Conservation (phyloP, 495 filamentous ascomycete genomes). For the Neurospora intermedia region DNA sequence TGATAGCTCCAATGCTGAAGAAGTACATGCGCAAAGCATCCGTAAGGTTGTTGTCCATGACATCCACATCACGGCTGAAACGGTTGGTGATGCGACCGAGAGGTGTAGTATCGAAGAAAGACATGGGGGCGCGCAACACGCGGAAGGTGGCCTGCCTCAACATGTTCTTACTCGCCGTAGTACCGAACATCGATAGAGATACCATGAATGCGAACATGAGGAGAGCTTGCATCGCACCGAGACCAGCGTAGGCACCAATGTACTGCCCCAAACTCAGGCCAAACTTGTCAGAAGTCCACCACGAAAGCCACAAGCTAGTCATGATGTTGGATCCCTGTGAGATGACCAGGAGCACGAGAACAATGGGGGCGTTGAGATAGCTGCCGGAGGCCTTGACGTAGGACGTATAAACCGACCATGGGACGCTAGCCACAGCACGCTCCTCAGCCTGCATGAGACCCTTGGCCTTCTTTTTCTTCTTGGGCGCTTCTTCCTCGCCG, state of each 20-base stretch:
- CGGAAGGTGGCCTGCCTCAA: constrained; percentile 69
- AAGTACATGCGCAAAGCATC: constrained; percentile 93
- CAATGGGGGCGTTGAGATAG: constrained; percentile 53
- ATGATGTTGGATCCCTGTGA: constrained; percentile 76
- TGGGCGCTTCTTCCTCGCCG: constrained; percentile 38
- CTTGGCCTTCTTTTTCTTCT: constrained; percentile 49
- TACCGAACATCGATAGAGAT: constrained; percentile 64
- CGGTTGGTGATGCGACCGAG: constrained; percentile 94
- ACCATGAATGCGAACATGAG: constrained; percentile 63
- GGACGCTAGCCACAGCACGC: constrained; percentile 65
- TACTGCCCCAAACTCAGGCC: constrained; percentile 56
- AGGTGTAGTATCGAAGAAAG: constrained; percentile 95
- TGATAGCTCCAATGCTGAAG: constrained; percentile 67
- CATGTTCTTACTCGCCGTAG: constrained; percentile 70
- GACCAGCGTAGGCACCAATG: constrained; percentile 75
- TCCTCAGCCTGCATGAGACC: constrained; percentile 90
- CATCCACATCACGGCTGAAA: constrained; percentile 89
- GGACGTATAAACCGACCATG: constrained; percentile 70
- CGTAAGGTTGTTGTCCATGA: constrained; percentile 87
- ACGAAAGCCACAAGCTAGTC: constrained; percentile 86
- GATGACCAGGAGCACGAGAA: constrained; percentile 54
- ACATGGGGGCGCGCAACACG: constrained; percentile 84
- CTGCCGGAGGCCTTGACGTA: constrained; percentile 75
- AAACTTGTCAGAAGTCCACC: constrained; percentile 74
- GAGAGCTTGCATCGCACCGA: constrained; percentile 60